Conservation (phyloP, 208 protist genomes). For the Angomonas deanei region DNA sequence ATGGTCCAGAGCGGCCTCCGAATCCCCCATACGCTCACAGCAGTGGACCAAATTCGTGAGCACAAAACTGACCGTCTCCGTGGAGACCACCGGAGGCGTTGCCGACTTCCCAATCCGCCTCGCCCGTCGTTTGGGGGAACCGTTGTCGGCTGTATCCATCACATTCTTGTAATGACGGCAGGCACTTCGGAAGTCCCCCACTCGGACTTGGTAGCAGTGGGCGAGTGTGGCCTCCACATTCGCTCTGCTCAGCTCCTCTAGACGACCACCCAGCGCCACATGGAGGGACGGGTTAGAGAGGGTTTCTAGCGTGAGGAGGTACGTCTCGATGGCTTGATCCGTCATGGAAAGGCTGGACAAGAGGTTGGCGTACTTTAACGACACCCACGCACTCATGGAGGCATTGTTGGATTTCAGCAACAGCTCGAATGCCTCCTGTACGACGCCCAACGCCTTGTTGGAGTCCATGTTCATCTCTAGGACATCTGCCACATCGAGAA, state of each 20-base stretch:
- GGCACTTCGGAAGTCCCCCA: background rate
- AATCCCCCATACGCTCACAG: background rate
- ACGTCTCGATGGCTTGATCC: background rate
- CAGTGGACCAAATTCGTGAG: background rate
- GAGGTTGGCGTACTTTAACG: background rate
- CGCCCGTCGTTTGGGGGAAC: background rate
- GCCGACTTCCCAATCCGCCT: background rate
- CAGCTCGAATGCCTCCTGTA: background rate
- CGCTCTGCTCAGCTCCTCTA: background rate
- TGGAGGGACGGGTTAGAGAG: background rate
- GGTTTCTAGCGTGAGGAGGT: background rate
- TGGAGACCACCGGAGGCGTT: no score
- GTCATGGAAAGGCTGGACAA: background rate
- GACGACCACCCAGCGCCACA: background rate
- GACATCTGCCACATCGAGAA: background rate
- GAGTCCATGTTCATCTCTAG: background rate
- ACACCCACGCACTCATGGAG: background rate
- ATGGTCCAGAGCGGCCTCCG: background rate
- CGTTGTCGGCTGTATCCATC: no score
- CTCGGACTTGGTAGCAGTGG: constrained; percentile 2
- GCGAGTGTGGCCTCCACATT: background rate
- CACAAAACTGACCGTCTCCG: background rate
- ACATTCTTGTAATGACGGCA: background rate
- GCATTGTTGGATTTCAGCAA: background rate
- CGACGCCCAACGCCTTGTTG: background rate